phyloP scores from a whole-genome alignment of 768 basidiomycete species.

The Lactifluus pinguis region DNA sequence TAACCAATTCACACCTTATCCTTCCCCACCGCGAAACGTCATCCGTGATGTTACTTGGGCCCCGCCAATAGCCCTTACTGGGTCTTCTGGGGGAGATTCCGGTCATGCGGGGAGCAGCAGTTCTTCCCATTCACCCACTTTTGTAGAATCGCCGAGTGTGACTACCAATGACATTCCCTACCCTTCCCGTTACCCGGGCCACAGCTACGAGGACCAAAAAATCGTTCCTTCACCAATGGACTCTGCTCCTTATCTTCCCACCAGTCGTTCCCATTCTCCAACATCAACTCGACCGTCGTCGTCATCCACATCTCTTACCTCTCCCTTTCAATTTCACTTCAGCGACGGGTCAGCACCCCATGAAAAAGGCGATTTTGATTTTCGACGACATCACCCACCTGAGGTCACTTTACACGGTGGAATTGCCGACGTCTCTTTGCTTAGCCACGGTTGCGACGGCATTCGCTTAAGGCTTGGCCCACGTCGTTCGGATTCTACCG shows the following conservation, averaged over 20 bases:
- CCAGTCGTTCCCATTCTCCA: constrained; percentile 67
- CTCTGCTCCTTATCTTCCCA: constrained; percentile 47
- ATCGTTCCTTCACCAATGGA: constrained; percentile 41
- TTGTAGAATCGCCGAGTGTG: constrained; percentile 48
- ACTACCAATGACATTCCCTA: constrained; percentile 41
- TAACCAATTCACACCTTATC: constrained; percentile 45
- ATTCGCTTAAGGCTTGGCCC: constrained; percentile 51
- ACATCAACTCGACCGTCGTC: constrained; percentile 55
- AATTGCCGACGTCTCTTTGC: constrained; percentile 58
- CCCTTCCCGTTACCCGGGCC: constrained; percentile 32
- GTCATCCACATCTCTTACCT: constrained; percentile 50
- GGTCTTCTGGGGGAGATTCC: constrained; percentile 35
- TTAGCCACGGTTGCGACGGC: constrained; percentile 42
- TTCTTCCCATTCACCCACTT: constrained; percentile 45
- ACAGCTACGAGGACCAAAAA: constrained; percentile 48
- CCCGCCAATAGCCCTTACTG: constrained; percentile 22
- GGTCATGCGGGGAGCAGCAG: constrained; percentile 34
- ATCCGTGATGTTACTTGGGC: constrained; percentile 25
- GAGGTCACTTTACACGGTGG: constrained; percentile 68
- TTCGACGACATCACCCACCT: constrained; percentile 49
- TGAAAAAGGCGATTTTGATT: constrained; percentile 58
- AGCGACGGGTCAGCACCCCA: constrained; percentile 43
- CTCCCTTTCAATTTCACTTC: constrained; percentile 61
- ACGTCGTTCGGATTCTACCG: constrained; percentile 39
- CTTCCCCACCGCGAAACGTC: constrained; percentile 17